A percentile compares a stretch with the other conserved stretches of the same genome.
Evolutionary conservation across 345 rosid genomes (phyloP).

Genomic region (Atalantia buxifolia): DNA sequence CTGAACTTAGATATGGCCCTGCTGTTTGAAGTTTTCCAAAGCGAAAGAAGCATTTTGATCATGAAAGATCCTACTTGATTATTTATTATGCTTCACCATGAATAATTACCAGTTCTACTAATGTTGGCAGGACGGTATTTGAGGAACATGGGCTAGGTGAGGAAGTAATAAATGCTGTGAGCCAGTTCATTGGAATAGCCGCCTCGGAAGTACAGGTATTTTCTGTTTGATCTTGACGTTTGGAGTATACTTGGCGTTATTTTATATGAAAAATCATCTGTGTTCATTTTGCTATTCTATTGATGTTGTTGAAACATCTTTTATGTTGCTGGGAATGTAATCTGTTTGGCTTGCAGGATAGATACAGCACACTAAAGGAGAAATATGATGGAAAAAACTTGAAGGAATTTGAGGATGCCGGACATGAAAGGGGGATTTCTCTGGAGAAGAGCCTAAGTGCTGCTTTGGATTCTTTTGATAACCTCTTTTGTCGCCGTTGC

Average conservation of each 20-base stretch:
- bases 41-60: not conserved
- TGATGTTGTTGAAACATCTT: conserved; percentile 12
- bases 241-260: not conserved
- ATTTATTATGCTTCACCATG: not conserved
- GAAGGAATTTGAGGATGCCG: conserved; percentile 43
- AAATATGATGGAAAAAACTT: conserved; percentile 41
- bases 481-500: conserved; percentile 98
- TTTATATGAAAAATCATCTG: conserved; percentile 1
- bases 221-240: conserved; percentile 14
- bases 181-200: conserved; percentile 67
- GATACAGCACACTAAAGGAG: conserved; percentile 59
- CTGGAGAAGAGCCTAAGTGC: conserved; percentile 78
- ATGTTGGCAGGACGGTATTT: conserved; percentile 63
- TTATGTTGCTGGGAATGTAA: conserved; percentile 5
- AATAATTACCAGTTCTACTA: not conserved
- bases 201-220: conserved; percentile 69
- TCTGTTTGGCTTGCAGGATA: conserved; percentile 56
- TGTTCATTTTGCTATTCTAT: not conserved
- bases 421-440: conserved; percentile 50
- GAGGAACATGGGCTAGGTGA: conserved; percentile 75
- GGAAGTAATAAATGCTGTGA: conserved; percentile 54
- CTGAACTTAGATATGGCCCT: not conserved
- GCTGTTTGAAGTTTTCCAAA: not conserved
- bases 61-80: not conserved
- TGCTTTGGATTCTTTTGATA: conserved; percentile 98